Conservation (phyloP, 257 asterid species). For the Euphrasia confusa region DNA sequence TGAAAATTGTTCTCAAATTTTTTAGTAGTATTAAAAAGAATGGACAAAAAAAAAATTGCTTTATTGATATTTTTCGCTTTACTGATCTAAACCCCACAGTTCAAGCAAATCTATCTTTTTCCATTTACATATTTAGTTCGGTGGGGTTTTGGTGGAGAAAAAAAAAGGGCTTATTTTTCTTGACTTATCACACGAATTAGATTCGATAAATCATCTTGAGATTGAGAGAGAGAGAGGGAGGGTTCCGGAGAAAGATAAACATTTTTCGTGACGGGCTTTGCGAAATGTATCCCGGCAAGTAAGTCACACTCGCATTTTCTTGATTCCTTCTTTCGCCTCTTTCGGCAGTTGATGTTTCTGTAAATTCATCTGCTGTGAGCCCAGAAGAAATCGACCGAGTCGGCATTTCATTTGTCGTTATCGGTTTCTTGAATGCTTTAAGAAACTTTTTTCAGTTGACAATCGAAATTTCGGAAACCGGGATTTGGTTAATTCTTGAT, state of each 20-base stretch:
- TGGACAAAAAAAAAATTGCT: not conserved
- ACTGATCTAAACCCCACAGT: slow-evolving; percentile 9
- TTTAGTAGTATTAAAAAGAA: too few species aligned
- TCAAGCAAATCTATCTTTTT: not conserved
- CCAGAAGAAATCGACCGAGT: slow-evolving; percentile 13
- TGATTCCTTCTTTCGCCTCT: slow-evolving; percentile 11
- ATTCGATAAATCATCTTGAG: not conserved
- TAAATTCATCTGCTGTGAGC: not conserved
- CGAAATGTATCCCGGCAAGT: slow-evolving; percentile 7
- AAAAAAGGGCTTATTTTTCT: slow-evolving; percentile 11
- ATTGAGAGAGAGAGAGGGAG: not conserved
- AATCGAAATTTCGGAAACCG: not conserved
- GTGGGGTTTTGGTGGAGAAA: slow-evolving; percentile 25
- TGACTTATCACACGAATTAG: not conserved
- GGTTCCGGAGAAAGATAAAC: slow-evolving; percentile 2
- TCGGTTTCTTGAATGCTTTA: slow-evolving; percentile 3
- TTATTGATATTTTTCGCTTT: not conserved
- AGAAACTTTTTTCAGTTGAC: not conserved
- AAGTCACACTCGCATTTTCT: slow-evolving; percentile 13
- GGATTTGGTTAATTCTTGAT: slow-evolving; percentile 7
- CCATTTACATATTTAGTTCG: slow-evolving; percentile 13
- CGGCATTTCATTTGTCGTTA: slow-evolving; percentile 5
- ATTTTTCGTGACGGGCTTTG: slow-evolving; percentile 7
- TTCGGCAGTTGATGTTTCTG: slow-evolving; percentile 10
- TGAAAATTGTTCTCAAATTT: too few species aligned